Evolutionary conservation across 345 rosid species (phyloP).

Genomic region (Clausena lansium): DNA sequence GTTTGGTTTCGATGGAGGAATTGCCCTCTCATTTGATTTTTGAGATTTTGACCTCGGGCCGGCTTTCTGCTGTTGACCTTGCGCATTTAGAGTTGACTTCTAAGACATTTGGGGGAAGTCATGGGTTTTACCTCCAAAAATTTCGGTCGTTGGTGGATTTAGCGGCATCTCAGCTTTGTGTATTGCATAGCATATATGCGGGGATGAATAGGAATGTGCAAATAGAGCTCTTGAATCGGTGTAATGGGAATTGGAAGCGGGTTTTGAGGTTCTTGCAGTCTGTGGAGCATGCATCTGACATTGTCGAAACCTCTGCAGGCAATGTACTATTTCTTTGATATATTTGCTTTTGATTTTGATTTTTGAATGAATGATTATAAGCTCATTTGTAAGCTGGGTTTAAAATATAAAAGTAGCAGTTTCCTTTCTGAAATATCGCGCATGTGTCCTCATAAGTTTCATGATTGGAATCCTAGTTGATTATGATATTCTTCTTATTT

Average conservation of each 20-base stretch:
- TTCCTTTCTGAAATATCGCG: background rate
- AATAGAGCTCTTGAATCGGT: constrained; percentile 66
- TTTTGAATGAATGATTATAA: constrained; percentile 1
- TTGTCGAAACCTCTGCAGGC: constrained; percentile 84
- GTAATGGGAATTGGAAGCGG: constrained; percentile 84
- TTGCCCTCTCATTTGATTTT: constrained; percentile 87
- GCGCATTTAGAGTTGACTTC: constrained; percentile 75
- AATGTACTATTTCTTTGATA: constrained; percentile 61
- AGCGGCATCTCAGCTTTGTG: constrained; percentile 79
- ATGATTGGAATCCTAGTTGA: background rate
- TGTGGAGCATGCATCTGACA: constrained; percentile 69
- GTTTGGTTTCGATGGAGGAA: constrained; percentile 59
- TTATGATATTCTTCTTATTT: background rate
- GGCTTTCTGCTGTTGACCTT: constrained; percentile 69
- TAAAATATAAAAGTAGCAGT: background rate
- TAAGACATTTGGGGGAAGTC: constrained; percentile 65
- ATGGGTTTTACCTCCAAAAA: constrained; percentile 60
- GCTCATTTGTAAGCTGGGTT: background rate
- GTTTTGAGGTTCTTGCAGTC: constrained; percentile 87
- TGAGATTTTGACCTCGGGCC: constrained; percentile 70
- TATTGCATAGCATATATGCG: constrained; percentile 42
- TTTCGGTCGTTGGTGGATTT: constrained; percentile 78
- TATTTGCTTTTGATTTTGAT: constrained; percentile 7
- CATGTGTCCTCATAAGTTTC: background rate
- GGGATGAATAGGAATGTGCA: constrained; percentile 54